Evolutionary conservation across 2,329 filamentous ascomycete genomes (phyloP).

Genomic region (Phyllosticta ampelicida): DNA sequence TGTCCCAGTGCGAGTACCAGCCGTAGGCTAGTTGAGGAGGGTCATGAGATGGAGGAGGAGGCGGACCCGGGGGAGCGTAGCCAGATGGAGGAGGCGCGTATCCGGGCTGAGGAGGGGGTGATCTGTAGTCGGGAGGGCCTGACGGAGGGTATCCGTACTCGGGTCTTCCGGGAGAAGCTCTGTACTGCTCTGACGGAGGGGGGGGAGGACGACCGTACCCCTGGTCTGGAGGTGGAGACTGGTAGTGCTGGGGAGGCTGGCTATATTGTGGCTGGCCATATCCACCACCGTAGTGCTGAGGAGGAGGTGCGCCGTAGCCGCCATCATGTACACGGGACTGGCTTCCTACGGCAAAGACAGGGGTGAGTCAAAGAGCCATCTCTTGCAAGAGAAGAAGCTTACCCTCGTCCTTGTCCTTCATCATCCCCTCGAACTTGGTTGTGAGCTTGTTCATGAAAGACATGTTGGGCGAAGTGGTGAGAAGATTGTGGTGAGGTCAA

Average conservation of each 20-base stretch:
- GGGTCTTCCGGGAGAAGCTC: constrained; percentile 10
- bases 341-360: background rate
- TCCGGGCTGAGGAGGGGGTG: background rate
- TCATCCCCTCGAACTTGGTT: constrained; percentile 32
- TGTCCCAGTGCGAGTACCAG: constrained; percentile 55
- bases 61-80: constrained; percentile 18
- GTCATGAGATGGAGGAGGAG: constrained; percentile 26
- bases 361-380: background rate
- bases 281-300: constrained; percentile 15
- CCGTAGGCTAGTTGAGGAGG: constrained; percentile 44
- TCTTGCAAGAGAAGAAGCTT: background rate
- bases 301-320: constrained; percentile 12
- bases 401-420: constrained; percentile 22
- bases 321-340: constrained; percentile 11
- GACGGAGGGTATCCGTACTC: constrained; percentile 4
- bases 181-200: constrained; percentile 16
- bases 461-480: constrained; percentile 19
- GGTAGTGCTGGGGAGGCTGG: constrained; percentile 17
- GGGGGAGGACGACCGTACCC: constrained; percentile 18
- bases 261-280: constrained; percentile 18
- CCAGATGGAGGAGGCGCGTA: background rate
- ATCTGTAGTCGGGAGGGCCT: background rate
- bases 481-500: background rate
- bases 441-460: constrained; percentile 39
- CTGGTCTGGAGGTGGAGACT: constrained; percentile 1